Evolutionary conservation across 2,329 filamentous ascomycete species (phyloP).

Genomic region (Xylariales sp.): DNA sequence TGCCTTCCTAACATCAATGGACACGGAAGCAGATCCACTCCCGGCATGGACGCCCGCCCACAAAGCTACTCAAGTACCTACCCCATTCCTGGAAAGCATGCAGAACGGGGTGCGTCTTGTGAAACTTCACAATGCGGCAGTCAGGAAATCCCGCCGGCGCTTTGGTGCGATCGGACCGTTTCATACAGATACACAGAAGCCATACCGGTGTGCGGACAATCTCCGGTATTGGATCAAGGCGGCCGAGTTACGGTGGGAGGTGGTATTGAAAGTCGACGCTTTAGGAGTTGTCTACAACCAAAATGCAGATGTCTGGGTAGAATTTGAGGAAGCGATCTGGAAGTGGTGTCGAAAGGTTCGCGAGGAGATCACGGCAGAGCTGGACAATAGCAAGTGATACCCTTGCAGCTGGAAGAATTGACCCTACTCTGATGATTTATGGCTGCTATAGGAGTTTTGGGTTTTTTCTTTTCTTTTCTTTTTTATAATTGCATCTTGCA

Average conservation of each 20-base stretch:
- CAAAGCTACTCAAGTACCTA: slow-evolving; percentile 49
- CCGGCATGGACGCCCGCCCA: slow-evolving; percentile 65
- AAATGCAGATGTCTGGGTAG: slow-evolving; percentile 65
- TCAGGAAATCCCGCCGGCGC: slow-evolving; percentile 77
- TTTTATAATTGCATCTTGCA: too few species aligned
- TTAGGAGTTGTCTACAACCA: slow-evolving; percentile 80
- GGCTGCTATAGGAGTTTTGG: too few species aligned
- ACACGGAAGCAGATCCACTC: slow-evolving; percentile 52
- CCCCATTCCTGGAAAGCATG: slow-evolving; percentile 68
- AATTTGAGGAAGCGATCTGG: slow-evolving; percentile 79
- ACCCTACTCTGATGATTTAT: too few species aligned
- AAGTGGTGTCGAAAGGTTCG: slow-evolving; percentile 80
- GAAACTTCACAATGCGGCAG: slow-evolving; percentile 82
- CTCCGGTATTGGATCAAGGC: slow-evolving; percentile 95
- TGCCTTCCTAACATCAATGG: slow-evolving; percentile 76
- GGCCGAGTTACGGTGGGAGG: slow-evolving; percentile 89
- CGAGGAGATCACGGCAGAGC: slow-evolving; percentile 74
- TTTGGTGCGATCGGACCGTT: slow-evolving; percentile 87
- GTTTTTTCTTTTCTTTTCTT: too few species aligned
- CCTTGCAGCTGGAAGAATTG: not conserved
- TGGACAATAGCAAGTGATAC: slow-evolving; percentile 1
- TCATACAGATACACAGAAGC: slow-evolving; percentile 91
- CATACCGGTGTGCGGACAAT: slow-evolving; percentile 91
- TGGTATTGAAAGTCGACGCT: slow-evolving; percentile 76
- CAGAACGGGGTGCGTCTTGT: slow-evolving; percentile 79